Percentiles rank a stretch among this genome's conserved stretches.
phyloP scores from a whole-genome alignment of 2,329 filamentous ascomycete species.

The Alternaria consortialis region DNA sequence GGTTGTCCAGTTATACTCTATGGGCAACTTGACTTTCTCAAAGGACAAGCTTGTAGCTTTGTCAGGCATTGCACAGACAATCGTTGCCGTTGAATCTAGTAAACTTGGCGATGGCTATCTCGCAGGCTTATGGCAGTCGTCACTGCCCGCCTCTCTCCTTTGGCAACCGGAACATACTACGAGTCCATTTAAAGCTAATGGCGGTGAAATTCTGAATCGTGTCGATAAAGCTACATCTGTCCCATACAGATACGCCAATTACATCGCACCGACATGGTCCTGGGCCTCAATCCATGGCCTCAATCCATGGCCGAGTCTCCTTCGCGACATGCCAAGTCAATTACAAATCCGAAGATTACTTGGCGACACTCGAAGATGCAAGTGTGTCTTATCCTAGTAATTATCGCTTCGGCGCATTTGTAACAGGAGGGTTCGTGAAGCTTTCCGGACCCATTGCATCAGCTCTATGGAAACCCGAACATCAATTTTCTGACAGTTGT shows the following conservation, averaged over 20 bases:
- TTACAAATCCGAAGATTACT: constrained; percentile 5
- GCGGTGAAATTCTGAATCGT: background rate
- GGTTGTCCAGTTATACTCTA: constrained; percentile 10
- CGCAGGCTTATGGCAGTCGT: constrained; percentile 19
- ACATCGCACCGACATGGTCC: constrained; percentile 26
- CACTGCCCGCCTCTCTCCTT: constrained; percentile 11
- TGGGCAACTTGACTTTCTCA: background rate
- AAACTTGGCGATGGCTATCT: constrained; percentile 11
- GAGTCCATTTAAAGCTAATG: too few species aligned
- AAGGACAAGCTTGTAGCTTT: constrained; percentile 16
- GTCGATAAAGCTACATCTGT: background rate
- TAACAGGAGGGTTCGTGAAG: background rate
- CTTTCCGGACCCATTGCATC: constrained; percentile 2
- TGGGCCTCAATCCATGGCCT: constrained; percentile 23
- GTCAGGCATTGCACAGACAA: constrained; percentile 13
- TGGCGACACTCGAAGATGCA: background rate
- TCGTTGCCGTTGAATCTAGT: background rate
- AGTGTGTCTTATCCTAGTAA: background rate
- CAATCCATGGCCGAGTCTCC: constrained; percentile 12
- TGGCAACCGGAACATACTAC: background rate
- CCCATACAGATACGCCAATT: background rate
- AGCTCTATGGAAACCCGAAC: background rate
- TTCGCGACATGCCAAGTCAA: constrained; percentile 10
- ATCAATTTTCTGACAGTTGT: background rate
- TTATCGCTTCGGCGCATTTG: background rate